Percentiles rank a stretch among this genome's conserved stretches.
Evolutionary conservation across 208 protist species (phyloP).

Genomic region (Zelonia costaricensis): DNA sequence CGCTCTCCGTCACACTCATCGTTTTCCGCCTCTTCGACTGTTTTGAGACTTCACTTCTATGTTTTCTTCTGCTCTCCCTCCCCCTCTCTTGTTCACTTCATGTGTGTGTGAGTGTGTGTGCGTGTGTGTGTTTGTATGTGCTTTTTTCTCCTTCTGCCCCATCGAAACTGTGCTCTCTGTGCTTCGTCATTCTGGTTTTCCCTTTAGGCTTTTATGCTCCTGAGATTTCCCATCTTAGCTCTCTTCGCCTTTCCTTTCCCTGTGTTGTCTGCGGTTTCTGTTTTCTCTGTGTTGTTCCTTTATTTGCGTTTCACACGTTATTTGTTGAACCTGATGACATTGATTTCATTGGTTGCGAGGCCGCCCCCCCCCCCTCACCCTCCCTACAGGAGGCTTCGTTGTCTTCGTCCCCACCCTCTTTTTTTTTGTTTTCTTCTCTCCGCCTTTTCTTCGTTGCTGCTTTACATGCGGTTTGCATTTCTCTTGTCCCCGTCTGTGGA

Average conservation of each 20-base stretch:
- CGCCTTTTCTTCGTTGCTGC: slow-evolving; percentile 5
- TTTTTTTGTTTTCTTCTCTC: slow-evolving; percentile 24
- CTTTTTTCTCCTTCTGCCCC: neutral
- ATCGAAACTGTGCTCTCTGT: neutral
- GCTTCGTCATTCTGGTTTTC: neutral
- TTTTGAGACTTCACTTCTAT: neutral
- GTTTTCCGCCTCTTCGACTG: no score
- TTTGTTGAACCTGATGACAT: no score
- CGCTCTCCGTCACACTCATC: neutral
- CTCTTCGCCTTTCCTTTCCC: slow-evolving; percentile 10
- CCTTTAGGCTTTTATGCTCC: neutral
- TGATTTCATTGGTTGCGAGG: no score
- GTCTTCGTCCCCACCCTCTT: no score
- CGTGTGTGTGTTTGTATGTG: neutral
- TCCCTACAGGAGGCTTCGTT: no score
- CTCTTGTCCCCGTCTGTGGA: neutral
- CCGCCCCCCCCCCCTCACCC: no score
- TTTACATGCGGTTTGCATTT: slow-evolving; percentile 4
- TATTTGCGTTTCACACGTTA: slow-evolving; percentile 12
- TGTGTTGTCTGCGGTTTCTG: neutral
- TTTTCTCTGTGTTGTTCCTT: slow-evolving; percentile 5
- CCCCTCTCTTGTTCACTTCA: neutral
- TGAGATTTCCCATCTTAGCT: no score
- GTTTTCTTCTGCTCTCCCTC: neutral
- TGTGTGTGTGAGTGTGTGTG: neutral